Conservation (phyloP, 306 rosid genomes). For the Spatholobus suberectus region DNA sequence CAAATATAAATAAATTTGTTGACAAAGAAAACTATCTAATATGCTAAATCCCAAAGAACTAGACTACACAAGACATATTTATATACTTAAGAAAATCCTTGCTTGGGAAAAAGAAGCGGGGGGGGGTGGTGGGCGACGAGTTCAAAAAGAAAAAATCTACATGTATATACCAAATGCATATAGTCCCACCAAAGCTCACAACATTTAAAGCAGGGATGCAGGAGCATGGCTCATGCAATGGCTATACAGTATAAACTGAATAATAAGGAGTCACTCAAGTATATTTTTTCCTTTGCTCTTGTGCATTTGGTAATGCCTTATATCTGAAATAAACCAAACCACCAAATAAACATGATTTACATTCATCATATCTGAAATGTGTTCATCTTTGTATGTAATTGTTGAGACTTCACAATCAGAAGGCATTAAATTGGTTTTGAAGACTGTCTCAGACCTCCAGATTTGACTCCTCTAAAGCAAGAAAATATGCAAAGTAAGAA, state of each 20-base stretch:
- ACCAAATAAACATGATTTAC: not conserved
- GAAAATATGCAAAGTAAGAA: not conserved
- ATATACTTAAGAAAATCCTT: not conserved
- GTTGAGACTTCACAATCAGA: constrained; percentile 12
- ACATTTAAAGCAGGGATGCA: constrained; percentile 13
- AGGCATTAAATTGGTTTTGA: not conserved
- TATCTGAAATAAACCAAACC: not conserved
- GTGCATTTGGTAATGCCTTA: not conserved
- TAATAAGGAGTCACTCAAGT: not conserved
- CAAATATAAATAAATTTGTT: constrained; percentile 5
- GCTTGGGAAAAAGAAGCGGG: not conserved
- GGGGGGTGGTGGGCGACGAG: not conserved
- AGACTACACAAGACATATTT: not conserved
- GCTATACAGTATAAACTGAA: constrained; percentile 2
- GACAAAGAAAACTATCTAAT: not conserved
- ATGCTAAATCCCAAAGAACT: not conserved
- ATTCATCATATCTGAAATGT: constrained; percentile 7
- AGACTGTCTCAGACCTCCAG: not conserved
- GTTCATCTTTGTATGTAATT: not conserved
- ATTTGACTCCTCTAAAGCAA: not conserved
- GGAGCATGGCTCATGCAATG: not conserved
- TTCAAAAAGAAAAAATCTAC: not conserved
- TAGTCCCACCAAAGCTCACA: no score
- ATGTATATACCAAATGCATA: not conserved
- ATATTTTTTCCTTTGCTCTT: constrained; percentile 10